Conservation (phyloP, 306 rosid species). For the Erythrophleum fordii region DNA sequence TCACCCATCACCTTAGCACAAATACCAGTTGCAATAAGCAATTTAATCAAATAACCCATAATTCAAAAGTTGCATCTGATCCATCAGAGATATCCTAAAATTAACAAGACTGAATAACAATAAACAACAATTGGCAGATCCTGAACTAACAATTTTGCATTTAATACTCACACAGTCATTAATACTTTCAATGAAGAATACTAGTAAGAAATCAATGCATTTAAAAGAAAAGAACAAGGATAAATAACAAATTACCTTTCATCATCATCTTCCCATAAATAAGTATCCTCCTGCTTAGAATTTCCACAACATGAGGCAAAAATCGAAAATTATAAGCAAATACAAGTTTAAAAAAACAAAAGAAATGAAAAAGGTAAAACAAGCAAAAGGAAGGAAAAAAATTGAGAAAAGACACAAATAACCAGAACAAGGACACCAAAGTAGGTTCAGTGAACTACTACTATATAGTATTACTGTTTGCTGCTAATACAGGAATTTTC, state of each 20-base stretch:
- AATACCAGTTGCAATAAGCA: background rate
- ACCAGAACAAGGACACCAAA: slow-evolving; percentile 19
- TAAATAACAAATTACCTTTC: slow-evolving; percentile 65
- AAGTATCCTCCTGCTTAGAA: slow-evolving; percentile 85
- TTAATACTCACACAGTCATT: background rate
- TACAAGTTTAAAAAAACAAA: background rate
- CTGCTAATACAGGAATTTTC: background rate
- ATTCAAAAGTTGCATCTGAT: background rate
- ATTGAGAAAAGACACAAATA: background rate
- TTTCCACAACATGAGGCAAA: slow-evolving; percentile 36
- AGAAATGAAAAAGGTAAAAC: background rate
- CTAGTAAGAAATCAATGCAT: slow-evolving; percentile 4
- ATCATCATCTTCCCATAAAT: slow-evolving; percentile 97
- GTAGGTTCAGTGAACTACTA: background rate
- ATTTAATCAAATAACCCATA: background rate
- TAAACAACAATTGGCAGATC: background rate
- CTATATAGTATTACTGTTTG: background rate
- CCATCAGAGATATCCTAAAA: background rate
- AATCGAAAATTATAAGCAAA: slow-evolving; percentile 33
- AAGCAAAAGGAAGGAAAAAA: background rate
- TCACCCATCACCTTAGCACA: background rate
- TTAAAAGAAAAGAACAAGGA: background rate
- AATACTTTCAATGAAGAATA: slow-evolving; percentile 3
- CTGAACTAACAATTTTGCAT: background rate
- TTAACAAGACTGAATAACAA: background rate